Evolutionary conservation across 495 filamentous ascomycete genomes (phyloP).

Genomic region (Glonium stellatum): DNA sequence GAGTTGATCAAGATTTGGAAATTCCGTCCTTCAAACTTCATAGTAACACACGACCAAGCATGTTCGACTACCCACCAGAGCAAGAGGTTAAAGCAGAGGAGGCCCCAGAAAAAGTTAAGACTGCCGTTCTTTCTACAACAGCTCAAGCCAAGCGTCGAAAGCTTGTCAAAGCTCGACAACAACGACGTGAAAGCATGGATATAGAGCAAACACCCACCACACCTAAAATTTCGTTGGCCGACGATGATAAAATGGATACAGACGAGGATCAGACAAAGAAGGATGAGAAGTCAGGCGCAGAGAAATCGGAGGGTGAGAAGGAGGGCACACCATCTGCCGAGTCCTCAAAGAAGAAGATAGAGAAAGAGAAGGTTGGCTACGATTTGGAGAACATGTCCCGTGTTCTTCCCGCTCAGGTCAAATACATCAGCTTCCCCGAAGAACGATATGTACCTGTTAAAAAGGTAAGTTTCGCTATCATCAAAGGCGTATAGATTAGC

Average conservation of each 20-base stretch:
- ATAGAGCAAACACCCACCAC: slow-evolving; percentile 72
- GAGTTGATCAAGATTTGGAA: slow-evolving; percentile 85
- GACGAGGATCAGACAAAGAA: slow-evolving; percentile 61
- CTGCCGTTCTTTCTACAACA: slow-evolving; percentile 92
- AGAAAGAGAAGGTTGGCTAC: slow-evolving; percentile 96
- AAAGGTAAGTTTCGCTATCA: slow-evolving; percentile 54
- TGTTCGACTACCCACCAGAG: slow-evolving; percentile 97
- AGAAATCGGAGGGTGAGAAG: slow-evolving; percentile 48
- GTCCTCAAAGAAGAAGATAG: slow-evolving; percentile 68
- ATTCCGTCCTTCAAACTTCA: slow-evolving; percentile 95
- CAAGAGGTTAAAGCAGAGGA: slow-evolving; percentile 91
- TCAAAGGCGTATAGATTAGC: slow-evolving; percentile 20
- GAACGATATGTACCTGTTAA: slow-evolving; percentile 91
- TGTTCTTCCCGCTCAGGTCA: slow-evolving; percentile 86
- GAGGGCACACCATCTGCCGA: slow-evolving; percentile 39
- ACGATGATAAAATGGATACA: slow-evolving; percentile 83
- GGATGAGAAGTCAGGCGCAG: slow-evolving; percentile 53
- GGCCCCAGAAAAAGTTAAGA: slow-evolving; percentile 88
- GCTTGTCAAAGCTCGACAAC: slow-evolving; percentile 45
- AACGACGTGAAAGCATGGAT: slow-evolving; percentile 43
- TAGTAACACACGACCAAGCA: slow-evolving; percentile 84
- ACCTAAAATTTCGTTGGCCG: slow-evolving; percentile 44
- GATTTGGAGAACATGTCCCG: slow-evolving; percentile 95
- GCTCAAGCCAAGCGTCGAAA: slow-evolving; percentile 93
- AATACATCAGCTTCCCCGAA: slow-evolving; percentile 83